Evolutionary conservation across 2,329 filamentous ascomycete genomes (phyloP), one percentile per base, ranked within the genome.

Genomic region (Aphanocladium album): DNA sequence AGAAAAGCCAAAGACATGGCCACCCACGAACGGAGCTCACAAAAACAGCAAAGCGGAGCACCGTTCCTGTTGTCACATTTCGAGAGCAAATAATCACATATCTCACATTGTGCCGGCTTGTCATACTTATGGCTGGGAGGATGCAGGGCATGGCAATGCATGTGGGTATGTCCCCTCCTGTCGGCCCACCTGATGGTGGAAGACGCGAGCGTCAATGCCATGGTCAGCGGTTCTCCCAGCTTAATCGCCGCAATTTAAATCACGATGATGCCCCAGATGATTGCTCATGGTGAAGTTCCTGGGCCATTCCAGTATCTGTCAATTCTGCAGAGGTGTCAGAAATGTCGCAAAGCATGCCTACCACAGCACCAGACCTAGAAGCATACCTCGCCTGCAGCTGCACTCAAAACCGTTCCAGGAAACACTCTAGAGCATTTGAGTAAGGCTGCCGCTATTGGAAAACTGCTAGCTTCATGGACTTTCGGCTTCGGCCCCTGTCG

Each of bases 71-170:
- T 5, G n/a, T 5, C 30, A 21, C 16, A 54, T 21, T 14, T 9
- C 19, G 11, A 43, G 9, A 27, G 3, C 9, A 8, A 23, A 30
- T 33, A 4, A 17, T 19, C 2, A 16, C 17, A 19, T 47, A 43
- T 37, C 39, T 19, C 25, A 35, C 35, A 14, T 8, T 8, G 12
- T 21, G 8, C 12, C 8, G 41, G 37, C 23, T n/a, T 17, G 25
- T 45, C 21, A 33, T n/a, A n/a, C n/a, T n/a, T 21, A 45, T 39
- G 35, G 16, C 8, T 39, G 35, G n/a, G 41, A 35, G 7, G 46
- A 58, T 51, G 56, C 56, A 41, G 46, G 56, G 25, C 56, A 51
- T 58, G 45, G 11, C 47, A 41, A 51, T 33, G 35, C 46, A 6
- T 19, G 46, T 51, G 46, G 35, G 25, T 51, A 33, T 51, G 46